Base-by-base conservation (phyloP, 768 basidiomycete species). In the Panus rudis region DNA sequence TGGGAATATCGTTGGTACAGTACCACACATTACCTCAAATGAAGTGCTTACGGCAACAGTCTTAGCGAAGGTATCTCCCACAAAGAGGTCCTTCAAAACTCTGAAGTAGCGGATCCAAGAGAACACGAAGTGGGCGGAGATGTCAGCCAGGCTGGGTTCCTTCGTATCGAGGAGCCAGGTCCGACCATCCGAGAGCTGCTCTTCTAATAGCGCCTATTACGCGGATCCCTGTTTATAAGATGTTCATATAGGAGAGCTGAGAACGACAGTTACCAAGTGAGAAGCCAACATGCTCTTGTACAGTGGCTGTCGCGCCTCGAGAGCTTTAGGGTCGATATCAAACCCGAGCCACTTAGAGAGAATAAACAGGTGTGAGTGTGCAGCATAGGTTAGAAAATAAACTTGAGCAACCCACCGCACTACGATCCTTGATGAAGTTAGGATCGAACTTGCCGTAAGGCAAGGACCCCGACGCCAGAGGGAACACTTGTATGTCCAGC, bases 141-240 rank as follows among this genome's bases (percentile, higher is more conserved):
- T 55, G 52, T 81, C 79, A 5, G 69, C 73, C 19, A 77, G 57
- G 31, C 72, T 66, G 7, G 78, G 76, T 0, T 60, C 45, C 43
- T 69, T 69, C 1, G 78, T 78, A 48, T 78, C 67, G 45, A 79
- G 70, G 7, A 79, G 61, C 76, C 77, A 82, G 52, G 73, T 69
- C 2, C 78, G 66, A 19, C 66, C 72, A 53, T 79, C 76, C 13
- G 60, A 55, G 22, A 80, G 61, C 54, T 79, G 63, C 25, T 67
- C 62, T 46, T 71, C 66, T 10, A 67, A 28, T 19, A 67, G 49
- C n/a, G 6, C 24, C 37, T 14, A 35, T 24, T 33, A 24, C 20
- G 33, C 14, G 13, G 6, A 38, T 26, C 23, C 14, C 16, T 25
- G 28, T 3, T n/a, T 17, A 39, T 16, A 14, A 2, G 16, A 22